phyloP scores from a whole-genome alignment of 768 basidiomycete genomes.

The Lyophyllum decastes region DNA sequence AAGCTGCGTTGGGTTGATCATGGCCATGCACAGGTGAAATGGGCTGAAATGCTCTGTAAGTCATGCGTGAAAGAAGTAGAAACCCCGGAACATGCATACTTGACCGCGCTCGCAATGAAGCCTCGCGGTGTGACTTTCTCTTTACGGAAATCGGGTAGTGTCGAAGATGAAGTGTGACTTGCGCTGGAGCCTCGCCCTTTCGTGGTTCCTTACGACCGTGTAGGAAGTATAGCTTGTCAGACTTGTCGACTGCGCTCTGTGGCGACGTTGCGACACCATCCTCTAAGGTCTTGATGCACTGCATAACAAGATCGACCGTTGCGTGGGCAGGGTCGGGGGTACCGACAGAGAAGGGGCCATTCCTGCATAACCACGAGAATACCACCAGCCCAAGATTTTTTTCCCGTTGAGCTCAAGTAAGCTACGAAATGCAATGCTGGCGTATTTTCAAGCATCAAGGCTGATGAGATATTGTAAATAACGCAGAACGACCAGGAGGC shows the following conservation, averaged over 20 bases:
- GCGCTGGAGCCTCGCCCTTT: not conserved
- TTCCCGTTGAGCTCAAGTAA: not conserved
- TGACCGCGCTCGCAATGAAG: no score
- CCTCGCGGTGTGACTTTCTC: no score
- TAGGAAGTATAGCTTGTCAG: conserved; percentile 1
- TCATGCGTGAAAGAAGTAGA: no score
- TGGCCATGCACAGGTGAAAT: no score
- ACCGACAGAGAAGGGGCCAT: not conserved
- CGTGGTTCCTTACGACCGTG: not conserved
- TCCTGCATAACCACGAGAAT: not conserved
- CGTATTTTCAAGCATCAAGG: not conserved
- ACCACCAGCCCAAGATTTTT: not conserved
- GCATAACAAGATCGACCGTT: not conserved
- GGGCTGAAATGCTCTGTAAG: no score
- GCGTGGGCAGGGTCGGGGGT: not conserved
- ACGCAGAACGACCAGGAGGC: not conserved
- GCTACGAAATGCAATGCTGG: not conserved
- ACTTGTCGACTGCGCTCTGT: not conserved
- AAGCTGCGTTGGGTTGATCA: no score
- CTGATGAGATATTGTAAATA: not conserved
- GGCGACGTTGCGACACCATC: not conserved
- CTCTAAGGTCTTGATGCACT: not conserved
- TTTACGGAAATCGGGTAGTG: not conserved
- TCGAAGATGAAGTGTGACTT: not conserved
- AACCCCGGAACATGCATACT: no score